Percentiles rank a stretch among this genome's conserved stretches.
Evolutionary conservation across 371 early-diverging fungal species (phyloP).

Genomic region (Zychaea mexicana): DNA sequence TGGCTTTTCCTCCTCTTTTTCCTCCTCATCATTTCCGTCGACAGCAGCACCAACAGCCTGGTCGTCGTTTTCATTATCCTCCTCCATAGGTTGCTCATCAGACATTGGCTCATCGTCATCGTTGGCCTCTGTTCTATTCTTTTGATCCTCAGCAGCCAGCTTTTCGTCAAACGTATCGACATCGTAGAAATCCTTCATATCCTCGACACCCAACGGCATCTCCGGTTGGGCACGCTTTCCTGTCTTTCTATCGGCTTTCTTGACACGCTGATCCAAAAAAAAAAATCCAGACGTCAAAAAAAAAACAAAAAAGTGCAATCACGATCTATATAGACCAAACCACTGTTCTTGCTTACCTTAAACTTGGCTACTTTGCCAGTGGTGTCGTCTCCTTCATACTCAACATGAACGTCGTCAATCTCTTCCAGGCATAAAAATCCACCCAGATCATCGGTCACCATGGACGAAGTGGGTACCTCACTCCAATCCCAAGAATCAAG

Average conservation of each 20-base stretch:
- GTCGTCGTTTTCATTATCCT: constrained; percentile 15
- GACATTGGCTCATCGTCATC: constrained; percentile 9
- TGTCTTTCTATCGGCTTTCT: constrained; percentile 36
- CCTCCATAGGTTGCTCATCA: constrained; percentile 17
- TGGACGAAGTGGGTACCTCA: constrained; percentile 47
- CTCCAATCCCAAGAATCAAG: constrained; percentile 70
- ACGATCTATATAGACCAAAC: background rate
- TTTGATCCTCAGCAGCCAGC: constrained; percentile 13
- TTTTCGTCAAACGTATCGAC: constrained; percentile 63
- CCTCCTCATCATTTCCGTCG: background rate
- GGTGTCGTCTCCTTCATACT: constrained; percentile 62
- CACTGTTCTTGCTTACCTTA: constrained; percentile 61
- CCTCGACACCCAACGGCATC: constrained; percentile 49
- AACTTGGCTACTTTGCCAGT: constrained; percentile 71
- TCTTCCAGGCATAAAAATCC: constrained; percentile 90
- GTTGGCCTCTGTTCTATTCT: constrained; percentile 20
- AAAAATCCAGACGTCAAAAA: background rate
- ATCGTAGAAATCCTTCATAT: constrained; percentile 50
- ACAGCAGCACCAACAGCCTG: too few species aligned
- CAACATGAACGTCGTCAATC: constrained; percentile 81
- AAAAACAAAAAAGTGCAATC: background rate
- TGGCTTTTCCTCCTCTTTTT: constrained; percentile 1
- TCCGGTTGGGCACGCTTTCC: constrained; percentile 48
- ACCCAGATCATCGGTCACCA: constrained; percentile 65
- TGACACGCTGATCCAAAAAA: constrained; percentile 37